phyloP scores from a whole-genome alignment of 805 yeast genomes.

The Metschnikowia proteae region DNA sequence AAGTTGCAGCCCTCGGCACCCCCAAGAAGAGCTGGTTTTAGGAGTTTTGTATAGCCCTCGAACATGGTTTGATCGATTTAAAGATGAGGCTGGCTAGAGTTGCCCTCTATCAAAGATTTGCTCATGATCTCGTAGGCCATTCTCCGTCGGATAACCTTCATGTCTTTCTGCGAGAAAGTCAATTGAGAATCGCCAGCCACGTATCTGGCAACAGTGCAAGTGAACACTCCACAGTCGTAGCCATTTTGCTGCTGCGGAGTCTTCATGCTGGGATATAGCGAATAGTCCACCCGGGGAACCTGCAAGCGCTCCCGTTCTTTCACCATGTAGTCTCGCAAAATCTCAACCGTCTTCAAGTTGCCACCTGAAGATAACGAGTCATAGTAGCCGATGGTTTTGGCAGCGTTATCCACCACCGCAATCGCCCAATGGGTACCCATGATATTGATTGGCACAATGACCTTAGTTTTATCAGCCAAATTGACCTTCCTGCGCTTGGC shows the following conservation, averaged over 20 bases:
- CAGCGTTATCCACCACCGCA: slow-evolving; percentile 66
- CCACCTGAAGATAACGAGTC: slow-evolving; percentile 67
- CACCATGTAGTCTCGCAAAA: slow-evolving; percentile 57
- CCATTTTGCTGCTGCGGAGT: slow-evolving; percentile 89
- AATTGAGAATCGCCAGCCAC: slow-evolving; percentile 50
- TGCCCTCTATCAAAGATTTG: slow-evolving; percentile 25
- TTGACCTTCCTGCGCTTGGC: slow-evolving; percentile 69
- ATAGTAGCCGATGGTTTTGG: slow-evolving; percentile 58
- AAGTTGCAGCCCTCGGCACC: slow-evolving; percentile 14
- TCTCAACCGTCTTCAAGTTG: slow-evolving; percentile 39
- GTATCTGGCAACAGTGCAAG: slow-evolving; percentile 71
- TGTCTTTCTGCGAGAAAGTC: slow-evolving; percentile 62
- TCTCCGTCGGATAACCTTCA: slow-evolving; percentile 58
- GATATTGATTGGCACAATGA: slow-evolving; percentile 84
- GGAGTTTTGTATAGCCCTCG: slow-evolving; percentile 6
- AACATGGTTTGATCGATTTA: not conserved
- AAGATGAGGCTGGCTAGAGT: slow-evolving; percentile 10
- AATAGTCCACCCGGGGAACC: slow-evolving; percentile 21
- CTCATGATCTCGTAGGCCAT: slow-evolving; percentile 61
- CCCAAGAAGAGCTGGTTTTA: slow-evolving; percentile 13
- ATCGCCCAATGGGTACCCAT: slow-evolving; percentile 89
- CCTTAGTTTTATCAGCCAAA: slow-evolving; percentile 57
- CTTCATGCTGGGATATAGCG: slow-evolving; percentile 23
- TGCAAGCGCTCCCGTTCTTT: slow-evolving; percentile 58
- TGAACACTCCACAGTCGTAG: slow-evolving; percentile 91